These are phyloP conservation scores for Thraustochytrium striatum DNA, from an alignment of 352 stramenopile genomes.

Conservation along the genomic window DNA sequence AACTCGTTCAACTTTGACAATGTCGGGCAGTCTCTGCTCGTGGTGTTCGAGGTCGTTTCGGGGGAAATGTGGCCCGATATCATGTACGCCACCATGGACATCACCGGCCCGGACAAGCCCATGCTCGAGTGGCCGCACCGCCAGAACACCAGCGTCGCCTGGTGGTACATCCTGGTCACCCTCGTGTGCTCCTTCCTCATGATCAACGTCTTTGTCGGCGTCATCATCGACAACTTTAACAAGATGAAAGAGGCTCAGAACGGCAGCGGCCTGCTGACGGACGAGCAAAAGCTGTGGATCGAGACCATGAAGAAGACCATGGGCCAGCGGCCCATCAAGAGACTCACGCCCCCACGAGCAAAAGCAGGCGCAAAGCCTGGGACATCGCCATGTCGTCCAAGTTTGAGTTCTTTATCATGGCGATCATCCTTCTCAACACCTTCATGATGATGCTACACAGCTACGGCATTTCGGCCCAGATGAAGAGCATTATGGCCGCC, in stretches of 20 bases:
- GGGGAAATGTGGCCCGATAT: constrained; percentile 57
- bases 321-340: constrained; percentile 57
- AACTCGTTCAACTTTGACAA: constrained; percentile 56
- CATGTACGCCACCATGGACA: constrained; percentile 56
- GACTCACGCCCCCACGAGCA: constrained; percentile 61
- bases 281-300: constrained; percentile 82
- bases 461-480: constrained; percentile 62
- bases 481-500: constrained; percentile 58
- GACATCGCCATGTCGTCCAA: constrained; percentile 60
- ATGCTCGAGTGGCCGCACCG: constrained; percentile 62
- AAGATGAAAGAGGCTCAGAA: constrained; percentile 72
- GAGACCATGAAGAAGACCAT: constrained; percentile 51
- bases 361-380: constrained; percentile 50
- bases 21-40: constrained; percentile 50
- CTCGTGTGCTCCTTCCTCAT: constrained; percentile 84
- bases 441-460: constrained; percentile 70
- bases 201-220: constrained; percentile 79
- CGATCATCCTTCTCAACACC: constrained; percentile 73
- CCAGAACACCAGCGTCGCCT: constrained; percentile 57
- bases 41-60: constrained; percentile 56
- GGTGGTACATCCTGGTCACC: constrained; percentile 76
- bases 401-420: constrained; percentile 76
- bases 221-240: constrained; percentile 88
- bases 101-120: constrained; percentile 49
- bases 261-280: constrained; percentile 62